Base-by-base conservation (phyloP, 257 asterid species). In the Penstemon davidsonii region DNA sequence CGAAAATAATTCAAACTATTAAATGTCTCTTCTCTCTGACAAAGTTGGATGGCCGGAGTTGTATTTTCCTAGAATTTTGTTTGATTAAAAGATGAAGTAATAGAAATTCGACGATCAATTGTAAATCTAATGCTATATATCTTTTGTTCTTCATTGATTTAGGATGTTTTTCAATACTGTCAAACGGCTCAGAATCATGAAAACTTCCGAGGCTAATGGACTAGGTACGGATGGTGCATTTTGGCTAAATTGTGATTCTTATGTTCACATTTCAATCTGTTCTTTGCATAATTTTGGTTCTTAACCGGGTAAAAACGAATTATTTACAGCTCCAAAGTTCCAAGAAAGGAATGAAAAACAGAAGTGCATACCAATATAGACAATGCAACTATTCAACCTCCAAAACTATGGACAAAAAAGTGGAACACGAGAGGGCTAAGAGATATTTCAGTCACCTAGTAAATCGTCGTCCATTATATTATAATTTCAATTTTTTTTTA, bases 91-190 rank as follows among this genome's bases (percentile, higher is more conserved):
- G 6, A 33, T 55, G 71, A 64, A 42, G 44, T 40, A n/a, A 25
- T 13, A 36, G 33, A 19, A 45, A 4, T 44, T 62, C 45, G 43
- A 62, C 44, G 10, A 18, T 45, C 46, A 25, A 41, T 52, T 39
- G 0, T 50, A 5, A 18, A 66, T 60, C 50, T 71, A 73, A 37
- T 38, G 33, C 36, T 53, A 12, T 73, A 18, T 46, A 9, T 50
- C 11, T 0, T 2, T 37, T 49, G 18, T 57, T 55, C 53, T 58
- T 52, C 58, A 42, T 4, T 5, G 12, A 42, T 65, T 52, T 72
- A 90, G 97, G 95, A 88, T 90, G 96, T 90, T 90, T 62, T 75
- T 88, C 75, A 82, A 62, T 80, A 83, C 95, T 4, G 96, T 82
- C 74, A 90, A 85, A 83, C 86, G 97, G 60, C 92, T 90, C 37